phyloP scores from a whole-genome alignment of 306 rosid genomes.

The Rosa chinensis region DNA sequence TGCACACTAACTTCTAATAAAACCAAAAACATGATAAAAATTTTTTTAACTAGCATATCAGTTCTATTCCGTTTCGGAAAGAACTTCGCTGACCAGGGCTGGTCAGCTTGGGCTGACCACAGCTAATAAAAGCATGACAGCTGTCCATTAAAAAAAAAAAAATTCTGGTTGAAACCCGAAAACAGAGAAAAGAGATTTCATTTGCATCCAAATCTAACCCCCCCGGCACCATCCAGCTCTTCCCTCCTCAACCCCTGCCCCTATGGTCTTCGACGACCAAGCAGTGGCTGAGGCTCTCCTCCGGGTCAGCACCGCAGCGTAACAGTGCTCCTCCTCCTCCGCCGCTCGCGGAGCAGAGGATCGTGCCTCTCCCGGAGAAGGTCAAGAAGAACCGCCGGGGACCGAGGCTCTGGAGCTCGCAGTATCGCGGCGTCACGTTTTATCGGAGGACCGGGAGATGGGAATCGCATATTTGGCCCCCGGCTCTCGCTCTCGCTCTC shows the following conservation, averaged over 20 bases:
- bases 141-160: too few relatives aligned
- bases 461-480: slow-evolving; percentile 99
- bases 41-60: too few relatives aligned
- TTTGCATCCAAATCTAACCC: too few relatives aligned
- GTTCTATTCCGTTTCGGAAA: too few relatives aligned
- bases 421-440: slow-evolving; percentile 93
- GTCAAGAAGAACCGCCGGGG: slow-evolving; percentile 85
- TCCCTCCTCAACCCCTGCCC: slow-evolving; percentile 37
- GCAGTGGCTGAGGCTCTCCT: slow-evolving; percentile 40
- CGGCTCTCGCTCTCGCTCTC: too few relatives aligned
- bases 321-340: background rate
- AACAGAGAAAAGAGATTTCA: too few relatives aligned
- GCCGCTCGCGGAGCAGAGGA: slow-evolving; percentile 32
- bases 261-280: slow-evolving; percentile 16
- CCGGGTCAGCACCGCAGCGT: background rate
- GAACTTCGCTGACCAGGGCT: too few relatives aligned
- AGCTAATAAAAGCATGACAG: too few relatives aligned
- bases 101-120: too few relatives aligned
- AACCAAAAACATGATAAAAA: too few relatives aligned
- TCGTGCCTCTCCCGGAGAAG: slow-evolving; percentile 40
- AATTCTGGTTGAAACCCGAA: too few relatives aligned
- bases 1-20: too few relatives aligned
- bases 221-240: slow-evolving; percentile 73
- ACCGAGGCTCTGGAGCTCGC: slow-evolving; percentile 87
- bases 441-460: slow-evolving; percentile 92